A percentile compares a stretch with the other conserved stretches of the same genome.
phyloP scores from a whole-genome alignment of 352 stramenopile genomes.

The Globisporangium heterothallicum region DNA sequence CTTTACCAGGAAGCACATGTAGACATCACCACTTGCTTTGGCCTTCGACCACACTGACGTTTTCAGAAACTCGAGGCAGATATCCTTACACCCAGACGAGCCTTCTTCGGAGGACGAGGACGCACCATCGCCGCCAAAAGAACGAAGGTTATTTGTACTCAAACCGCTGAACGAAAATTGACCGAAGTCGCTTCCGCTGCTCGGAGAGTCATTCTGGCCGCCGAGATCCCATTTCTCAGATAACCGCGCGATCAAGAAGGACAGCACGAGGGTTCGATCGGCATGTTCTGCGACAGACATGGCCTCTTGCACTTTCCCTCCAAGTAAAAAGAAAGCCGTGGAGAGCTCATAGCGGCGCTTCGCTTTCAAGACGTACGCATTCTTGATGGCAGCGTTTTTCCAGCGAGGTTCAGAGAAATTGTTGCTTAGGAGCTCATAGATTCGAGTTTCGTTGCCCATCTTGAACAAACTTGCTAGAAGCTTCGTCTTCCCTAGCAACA shows the following conservation, averaged over 20 bases:
- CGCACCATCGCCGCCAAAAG: conserved; percentile 2
- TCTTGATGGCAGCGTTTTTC: conserved; percentile 88
- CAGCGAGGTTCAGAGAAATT: conserved; percentile 79
- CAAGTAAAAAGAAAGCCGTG: conserved; percentile 80
- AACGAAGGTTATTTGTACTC: conserved; percentile 34
- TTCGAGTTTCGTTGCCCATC: conserved; percentile 73
- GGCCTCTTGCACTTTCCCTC: conserved; percentile 70
- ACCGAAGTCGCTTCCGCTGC: conserved; percentile 15
- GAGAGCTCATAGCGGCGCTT: conserved; percentile 81
- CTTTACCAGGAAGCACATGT: conserved; percentile 72
- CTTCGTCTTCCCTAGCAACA: conserved; percentile 80
- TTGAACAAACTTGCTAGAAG: conserved; percentile 82
- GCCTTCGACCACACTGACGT: conserved; percentile 47
- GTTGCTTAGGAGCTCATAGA: conserved; percentile 72
- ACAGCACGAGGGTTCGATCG: conserved; percentile 65
- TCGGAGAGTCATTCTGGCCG: conserved; percentile 19
- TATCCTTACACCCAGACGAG: conserved; percentile 19
- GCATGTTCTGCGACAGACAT: conserved; percentile 69
- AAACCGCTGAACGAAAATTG: conserved; percentile 56
- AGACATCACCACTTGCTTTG: conserved; percentile 51
- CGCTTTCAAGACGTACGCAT: conserved; percentile 84
- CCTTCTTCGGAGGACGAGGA: background rate
- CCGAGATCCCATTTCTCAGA: conserved; percentile 71
- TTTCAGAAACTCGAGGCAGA: conserved; percentile 63
- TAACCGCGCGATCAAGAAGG: conserved; percentile 75